Conservation (phyloP, 2,329 filamentous ascomycete species). For the Coniochaeta sp. region DNA sequence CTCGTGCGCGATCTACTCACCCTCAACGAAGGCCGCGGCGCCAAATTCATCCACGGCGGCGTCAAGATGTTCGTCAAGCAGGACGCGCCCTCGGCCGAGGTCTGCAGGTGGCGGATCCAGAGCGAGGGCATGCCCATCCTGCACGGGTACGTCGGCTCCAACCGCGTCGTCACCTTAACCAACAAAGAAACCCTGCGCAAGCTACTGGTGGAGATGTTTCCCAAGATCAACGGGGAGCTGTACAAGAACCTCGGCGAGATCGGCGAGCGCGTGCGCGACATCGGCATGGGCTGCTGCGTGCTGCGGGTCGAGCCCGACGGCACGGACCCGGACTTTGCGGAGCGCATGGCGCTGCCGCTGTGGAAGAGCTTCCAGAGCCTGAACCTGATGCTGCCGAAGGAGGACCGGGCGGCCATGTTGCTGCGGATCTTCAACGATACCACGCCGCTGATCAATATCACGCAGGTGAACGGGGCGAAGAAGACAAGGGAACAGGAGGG, state of each 20-base stretch:
- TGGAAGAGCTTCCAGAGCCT: conserved; percentile 91
- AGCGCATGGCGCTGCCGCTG: conserved; percentile 81
- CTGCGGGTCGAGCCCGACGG: conserved; percentile 73
- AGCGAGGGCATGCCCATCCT: conserved; percentile 87
- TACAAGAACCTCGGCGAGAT: conserved; percentile 81
- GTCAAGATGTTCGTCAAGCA: conserved; percentile 99
- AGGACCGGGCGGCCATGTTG: conserved; percentile 88
- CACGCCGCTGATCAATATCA: conserved; percentile 70
- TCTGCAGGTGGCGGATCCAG: conserved; percentile 93
- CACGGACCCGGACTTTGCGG: conserved; percentile 50
- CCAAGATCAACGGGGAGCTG: conserved; percentile 68
- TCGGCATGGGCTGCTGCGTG: conserved; percentile 88
- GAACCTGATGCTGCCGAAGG: conserved; percentile 97
- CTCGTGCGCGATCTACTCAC: conserved; percentile 79
- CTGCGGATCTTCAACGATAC: conserved; percentile 87
- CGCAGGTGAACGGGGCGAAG: conserved; percentile 27
- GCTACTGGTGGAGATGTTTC: conserved; percentile 94
- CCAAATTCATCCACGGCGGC: conserved; percentile 94
- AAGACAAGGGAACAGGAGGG: conserved; percentile 32
- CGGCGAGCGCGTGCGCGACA: conserved; percentile 69
- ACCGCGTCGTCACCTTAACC: conserved; percentile 66
- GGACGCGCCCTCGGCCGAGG: conserved; percentile 77
- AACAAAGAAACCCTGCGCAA: conserved; percentile 74
- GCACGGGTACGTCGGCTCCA: conserved; percentile 79
- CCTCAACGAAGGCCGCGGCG: conserved; percentile 80